Percentiles rank a stretch among this genome's conserved stretches.
phyloP scores from a whole-genome alignment of 2,329 filamentous ascomycete species.

The Fusarium decemcellulare region DNA sequence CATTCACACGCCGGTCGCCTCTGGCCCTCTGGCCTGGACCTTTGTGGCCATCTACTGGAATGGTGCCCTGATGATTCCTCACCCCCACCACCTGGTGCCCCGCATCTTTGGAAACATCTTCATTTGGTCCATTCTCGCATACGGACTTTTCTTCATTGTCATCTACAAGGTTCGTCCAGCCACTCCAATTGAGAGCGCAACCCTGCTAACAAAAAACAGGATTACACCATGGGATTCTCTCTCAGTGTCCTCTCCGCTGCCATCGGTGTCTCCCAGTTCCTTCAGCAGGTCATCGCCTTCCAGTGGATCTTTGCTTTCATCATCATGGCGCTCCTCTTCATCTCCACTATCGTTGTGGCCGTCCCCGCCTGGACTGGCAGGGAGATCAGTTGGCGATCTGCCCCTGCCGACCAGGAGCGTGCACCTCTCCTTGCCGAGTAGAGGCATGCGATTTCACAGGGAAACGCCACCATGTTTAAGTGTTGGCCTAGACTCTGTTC shows the following conservation, averaged over 20 bases:
- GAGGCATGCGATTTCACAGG: constrained; percentile 3
- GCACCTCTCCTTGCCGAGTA: constrained; percentile 72
- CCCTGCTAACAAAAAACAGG: constrained; percentile 54
- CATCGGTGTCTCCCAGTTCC: constrained; percentile 84
- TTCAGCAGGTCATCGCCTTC: constrained; percentile 79
- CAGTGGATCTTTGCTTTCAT: constrained; percentile 95
- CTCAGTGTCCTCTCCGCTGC: constrained; percentile 81
- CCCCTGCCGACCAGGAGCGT: constrained; percentile 67
- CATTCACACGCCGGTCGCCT: constrained; percentile 82
- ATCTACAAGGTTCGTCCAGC: constrained; percentile 73
- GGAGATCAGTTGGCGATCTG: constrained; percentile 63
- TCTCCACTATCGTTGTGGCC: constrained; percentile 75
- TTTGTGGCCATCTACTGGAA: constrained; percentile 92
- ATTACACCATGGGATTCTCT: constrained; percentile 84
- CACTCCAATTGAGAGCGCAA: not conserved
- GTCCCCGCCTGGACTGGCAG: constrained; percentile 75
- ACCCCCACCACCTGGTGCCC: constrained; percentile 76
- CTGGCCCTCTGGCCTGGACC: constrained; percentile 86
- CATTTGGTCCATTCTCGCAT: constrained; percentile 85
- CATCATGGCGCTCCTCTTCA: constrained; percentile 82
- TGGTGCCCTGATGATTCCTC: constrained; percentile 84
- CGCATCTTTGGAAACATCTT: constrained; percentile 88
- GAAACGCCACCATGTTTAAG: not conserved
- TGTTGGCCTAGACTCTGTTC: not conserved
- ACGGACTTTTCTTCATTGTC: constrained; percentile 82